Evolutionary conservation across 441 rosid species (phyloP).

Genomic region (Breynia disticha): DNA sequence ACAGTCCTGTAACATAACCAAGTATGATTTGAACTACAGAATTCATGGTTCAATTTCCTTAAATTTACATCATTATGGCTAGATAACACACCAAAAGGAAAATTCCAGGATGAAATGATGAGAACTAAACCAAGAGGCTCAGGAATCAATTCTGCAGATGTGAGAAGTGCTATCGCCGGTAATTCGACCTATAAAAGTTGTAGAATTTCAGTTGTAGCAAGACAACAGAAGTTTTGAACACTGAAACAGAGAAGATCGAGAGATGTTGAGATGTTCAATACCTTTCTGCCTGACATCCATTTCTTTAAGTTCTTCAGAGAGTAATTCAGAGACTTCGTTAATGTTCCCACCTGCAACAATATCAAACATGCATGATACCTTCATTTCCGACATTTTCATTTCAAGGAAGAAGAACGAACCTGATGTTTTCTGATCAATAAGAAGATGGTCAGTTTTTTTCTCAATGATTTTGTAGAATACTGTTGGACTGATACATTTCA

Average conservation of each 20-base stretch:
- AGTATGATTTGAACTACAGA: too few relatives aligned
- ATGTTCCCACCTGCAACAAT: conserved; percentile 39
- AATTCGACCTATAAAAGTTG: conserved; percentile 33
- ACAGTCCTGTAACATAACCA: conserved; percentile 55
- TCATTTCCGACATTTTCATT: background rate
- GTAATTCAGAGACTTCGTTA: conserved; percentile 33
- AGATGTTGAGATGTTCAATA: conserved; percentile 4
- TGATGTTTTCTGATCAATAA: too few relatives aligned
- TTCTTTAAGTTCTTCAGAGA: conserved; percentile 28
- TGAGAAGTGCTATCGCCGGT: conserved; percentile 49
- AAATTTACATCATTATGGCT: too few relatives aligned
- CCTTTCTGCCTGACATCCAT: conserved; percentile 54
- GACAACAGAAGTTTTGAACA: background rate
- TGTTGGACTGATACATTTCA: too few relatives aligned
- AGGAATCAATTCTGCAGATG: conserved; percentile 56
- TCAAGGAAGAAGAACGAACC: too few relatives aligned
- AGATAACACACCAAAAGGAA: conserved; percentile 72
- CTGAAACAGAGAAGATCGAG: background rate
- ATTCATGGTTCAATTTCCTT: too few relatives aligned
- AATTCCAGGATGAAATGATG: conserved; percentile 79
- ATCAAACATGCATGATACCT: background rate
- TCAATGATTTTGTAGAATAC: too few relatives aligned
- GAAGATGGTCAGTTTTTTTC: background rate
- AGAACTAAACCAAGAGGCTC: conserved; percentile 89
- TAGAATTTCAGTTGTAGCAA: too few relatives aligned